Conservation (phyloP, 2,329 filamentous ascomycete species). For the Xylaria multiplex region DNA sequence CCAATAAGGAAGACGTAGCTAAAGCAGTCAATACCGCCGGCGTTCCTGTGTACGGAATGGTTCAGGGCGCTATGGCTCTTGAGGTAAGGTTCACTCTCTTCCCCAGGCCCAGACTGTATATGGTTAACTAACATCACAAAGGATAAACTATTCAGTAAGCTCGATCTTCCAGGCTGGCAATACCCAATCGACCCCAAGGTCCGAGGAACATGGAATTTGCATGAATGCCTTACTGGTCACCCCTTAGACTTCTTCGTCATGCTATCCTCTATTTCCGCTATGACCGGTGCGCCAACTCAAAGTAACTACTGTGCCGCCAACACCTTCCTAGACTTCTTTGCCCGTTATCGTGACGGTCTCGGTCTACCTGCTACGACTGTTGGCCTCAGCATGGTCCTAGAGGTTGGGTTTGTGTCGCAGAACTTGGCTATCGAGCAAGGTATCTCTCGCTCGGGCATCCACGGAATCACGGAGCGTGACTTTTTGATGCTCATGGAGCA, state of each 20-base stretch:
- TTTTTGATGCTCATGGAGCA: constrained; percentile 35
- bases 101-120: neutral
- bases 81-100: constrained; percentile 42
- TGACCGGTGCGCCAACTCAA: constrained; percentile 48
- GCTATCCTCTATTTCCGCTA: constrained; percentile 47
- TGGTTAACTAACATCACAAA: constrained; percentile 9
- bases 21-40: constrained; percentile 32
- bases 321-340: constrained; percentile 32
- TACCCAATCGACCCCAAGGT: constrained; percentile 36
- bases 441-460: constrained; percentile 33
- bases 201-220: constrained; percentile 34
- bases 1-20: constrained; percentile 40
- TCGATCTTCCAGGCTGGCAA: constrained; percentile 34
- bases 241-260: constrained; percentile 53
- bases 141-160: constrained; percentile 25
- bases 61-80: constrained; percentile 48
- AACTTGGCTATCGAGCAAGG: constrained; percentile 33
- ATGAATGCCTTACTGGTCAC: constrained; percentile 28
- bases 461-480: constrained; percentile 34
- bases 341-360: constrained; percentile 26
- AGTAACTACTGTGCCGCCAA: constrained; percentile 47
- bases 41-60: constrained; percentile 40
- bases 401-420: constrained; percentile 34
- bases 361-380: constrained; percentile 30
- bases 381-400: constrained; percentile 35